Percentiles rank a stretch among this genome's conserved stretches.
These are phyloP conservation scores for Marasmius fiardii DNA, from an alignment of 1,284 basidiomycete genomes.

Conservation along the genomic window DNA sequence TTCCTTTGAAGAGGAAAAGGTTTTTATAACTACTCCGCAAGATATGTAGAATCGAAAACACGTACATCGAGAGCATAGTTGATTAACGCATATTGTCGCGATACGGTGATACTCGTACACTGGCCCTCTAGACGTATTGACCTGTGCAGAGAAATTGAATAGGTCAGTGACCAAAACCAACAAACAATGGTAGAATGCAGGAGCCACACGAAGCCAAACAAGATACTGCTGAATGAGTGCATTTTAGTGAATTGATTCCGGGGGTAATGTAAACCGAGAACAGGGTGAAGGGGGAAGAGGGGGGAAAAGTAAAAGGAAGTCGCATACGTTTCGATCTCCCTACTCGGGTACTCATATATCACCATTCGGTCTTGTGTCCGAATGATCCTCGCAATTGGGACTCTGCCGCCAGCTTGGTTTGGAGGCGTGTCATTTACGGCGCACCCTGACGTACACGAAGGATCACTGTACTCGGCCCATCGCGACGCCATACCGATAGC, in stretches of 20 bases:
- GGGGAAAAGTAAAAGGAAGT: conserved; percentile 14
- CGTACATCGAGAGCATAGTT: conserved; percentile 85
- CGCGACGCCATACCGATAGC: conserved; percentile 75
- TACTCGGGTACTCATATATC: conserved; percentile 71
- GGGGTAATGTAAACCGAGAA: not conserved
- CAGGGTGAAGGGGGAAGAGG: no score
- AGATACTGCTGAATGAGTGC: no score
- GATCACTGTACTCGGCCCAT: conserved; percentile 19
- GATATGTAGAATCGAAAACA: conserved; percentile 17
- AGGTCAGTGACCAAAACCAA: no score
- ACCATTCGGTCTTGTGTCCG: conserved; percentile 62
- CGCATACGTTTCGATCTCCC: conserved; percentile 60
- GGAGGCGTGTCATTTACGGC: conserved; percentile 33
- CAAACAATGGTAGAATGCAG: no score
- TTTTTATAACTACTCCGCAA: conserved; percentile 12
- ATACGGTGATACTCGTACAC: conserved; percentile 86
- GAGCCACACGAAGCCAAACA: no score
- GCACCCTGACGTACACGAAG: conserved; percentile 24
- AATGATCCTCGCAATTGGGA: conserved; percentile 8
- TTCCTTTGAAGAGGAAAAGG: conserved; percentile 54
- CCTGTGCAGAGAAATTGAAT: conserved; percentile 32
- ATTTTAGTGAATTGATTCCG: no score
- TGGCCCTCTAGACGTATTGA: conserved; percentile 71
- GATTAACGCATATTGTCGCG: conserved; percentile 83
- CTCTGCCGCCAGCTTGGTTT: conserved; percentile 15